Evolutionary conservation across 2,329 filamentous ascomycete species (phyloP).

Genomic region (Neophaeococcomyces mojaviensis): DNA sequence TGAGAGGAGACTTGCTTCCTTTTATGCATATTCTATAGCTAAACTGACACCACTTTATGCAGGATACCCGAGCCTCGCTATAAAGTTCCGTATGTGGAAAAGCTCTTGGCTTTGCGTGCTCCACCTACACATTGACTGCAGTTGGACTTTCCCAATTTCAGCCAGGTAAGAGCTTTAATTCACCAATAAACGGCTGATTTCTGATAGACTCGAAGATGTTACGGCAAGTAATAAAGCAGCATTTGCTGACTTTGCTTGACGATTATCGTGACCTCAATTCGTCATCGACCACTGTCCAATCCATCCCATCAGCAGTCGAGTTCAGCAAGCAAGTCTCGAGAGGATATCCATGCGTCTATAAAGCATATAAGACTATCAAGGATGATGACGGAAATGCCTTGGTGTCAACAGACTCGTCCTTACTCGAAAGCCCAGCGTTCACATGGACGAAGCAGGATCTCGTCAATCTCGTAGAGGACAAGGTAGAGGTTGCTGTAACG

Average conservation of each 20-base stretch:
- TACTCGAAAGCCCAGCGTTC: constrained; percentile 13
- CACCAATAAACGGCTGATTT: too few species aligned
- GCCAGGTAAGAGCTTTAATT: too few species aligned
- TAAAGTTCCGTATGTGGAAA: neutral
- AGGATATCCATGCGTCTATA: constrained; percentile 18
- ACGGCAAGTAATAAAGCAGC: neutral
- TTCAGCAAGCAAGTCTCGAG: constrained; percentile 21
- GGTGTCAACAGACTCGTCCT: neutral
- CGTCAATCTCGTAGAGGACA: constrained; percentile 9
- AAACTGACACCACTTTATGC: too few species aligned
- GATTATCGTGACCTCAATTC: constrained; percentile 22
- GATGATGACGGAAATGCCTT: constrained; percentile 6
- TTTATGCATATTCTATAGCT: too few species aligned
- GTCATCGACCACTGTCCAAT: constrained; percentile 9
- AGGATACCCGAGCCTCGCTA: neutral
- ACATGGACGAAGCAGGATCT: constrained; percentile 17
- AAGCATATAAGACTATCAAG: neutral
- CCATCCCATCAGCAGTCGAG: constrained; percentile 15
- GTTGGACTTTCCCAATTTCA: too few species aligned
- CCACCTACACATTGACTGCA: too few species aligned
- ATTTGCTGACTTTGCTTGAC: constrained; percentile 13
- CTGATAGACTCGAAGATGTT: too few species aligned
- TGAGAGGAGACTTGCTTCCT: too few species aligned
- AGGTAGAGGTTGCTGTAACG: constrained; percentile 22
- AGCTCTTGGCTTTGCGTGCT: neutral